These are phyloP conservation scores for Eucalyptus cloeziana DNA, from an alignment of 345 rosid species.

Conservation along the genomic window DNA sequence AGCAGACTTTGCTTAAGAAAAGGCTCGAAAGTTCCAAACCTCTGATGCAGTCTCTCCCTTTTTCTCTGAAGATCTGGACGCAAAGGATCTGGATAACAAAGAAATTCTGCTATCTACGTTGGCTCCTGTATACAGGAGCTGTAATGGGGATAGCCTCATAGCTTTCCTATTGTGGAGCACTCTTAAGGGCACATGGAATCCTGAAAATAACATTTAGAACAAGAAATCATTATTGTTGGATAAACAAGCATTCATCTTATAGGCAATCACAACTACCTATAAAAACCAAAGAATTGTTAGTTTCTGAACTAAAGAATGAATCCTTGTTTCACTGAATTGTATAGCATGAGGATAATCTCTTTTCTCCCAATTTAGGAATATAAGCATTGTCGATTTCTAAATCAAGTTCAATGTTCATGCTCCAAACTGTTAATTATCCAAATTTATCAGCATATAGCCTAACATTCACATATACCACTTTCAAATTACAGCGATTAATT, in stretches of 20 bases:
- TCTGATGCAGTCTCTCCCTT: constrained; percentile 28
- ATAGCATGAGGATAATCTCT: neutral
- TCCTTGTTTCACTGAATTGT: neutral
- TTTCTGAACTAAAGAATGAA: neutral
- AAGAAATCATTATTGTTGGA: neutral
- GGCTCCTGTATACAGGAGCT: constrained; percentile 4
- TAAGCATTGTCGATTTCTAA: neutral
- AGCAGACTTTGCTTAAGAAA: neutral
- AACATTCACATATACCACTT: neutral
- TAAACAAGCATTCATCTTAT: neutral
- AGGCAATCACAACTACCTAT: neutral
- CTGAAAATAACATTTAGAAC: constrained; percentile 22
- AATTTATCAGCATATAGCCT: neutral
- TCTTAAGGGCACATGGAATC: constrained; percentile 5
- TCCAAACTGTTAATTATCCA: neutral
- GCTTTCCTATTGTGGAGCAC: constrained; percentile 1
- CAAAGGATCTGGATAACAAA: constrained; percentile 41
- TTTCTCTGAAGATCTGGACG: constrained; percentile 53
- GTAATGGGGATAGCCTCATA: neutral
- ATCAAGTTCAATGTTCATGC: neutral
- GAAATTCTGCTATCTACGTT: neutral
- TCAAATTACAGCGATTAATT: neutral
- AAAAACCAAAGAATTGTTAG: neutral
- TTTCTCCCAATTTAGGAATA: neutral
- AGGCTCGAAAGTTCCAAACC: constrained; percentile 23